These are phyloP conservation scores for Macroventuria anomochaeta DNA, from an alignment of 2,329 filamentous ascomycete genomes.

Conservation along the genomic window DNA sequence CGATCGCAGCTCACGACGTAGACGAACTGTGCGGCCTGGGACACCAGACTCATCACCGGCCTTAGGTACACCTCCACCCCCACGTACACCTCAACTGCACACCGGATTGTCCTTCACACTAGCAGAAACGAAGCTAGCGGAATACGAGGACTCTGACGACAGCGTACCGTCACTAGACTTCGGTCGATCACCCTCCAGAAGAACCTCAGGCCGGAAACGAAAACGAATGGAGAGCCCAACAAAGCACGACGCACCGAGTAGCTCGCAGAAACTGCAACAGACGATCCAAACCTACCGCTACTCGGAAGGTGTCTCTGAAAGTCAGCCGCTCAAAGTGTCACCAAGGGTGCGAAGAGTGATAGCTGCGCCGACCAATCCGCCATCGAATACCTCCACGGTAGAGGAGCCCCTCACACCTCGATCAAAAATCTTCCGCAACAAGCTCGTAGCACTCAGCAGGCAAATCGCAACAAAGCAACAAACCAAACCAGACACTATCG, in stretches of 20 bases:
- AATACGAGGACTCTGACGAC: slow-evolving; percentile 13
- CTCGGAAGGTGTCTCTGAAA: background rate
- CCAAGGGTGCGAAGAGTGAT: background rate
- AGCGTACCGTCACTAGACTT: slow-evolving; percentile 30
- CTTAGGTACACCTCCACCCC: slow-evolving; percentile 27
- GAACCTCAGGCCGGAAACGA: slow-evolving; percentile 31
- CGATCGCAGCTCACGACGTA: background rate
- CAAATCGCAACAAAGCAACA: slow-evolving; percentile 27
- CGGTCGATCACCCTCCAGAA: slow-evolving; percentile 10
- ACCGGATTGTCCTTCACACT: slow-evolving; percentile 30
- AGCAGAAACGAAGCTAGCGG: slow-evolving; percentile 30
- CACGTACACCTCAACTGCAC: slow-evolving; percentile 19
- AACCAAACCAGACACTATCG: slow-evolving; percentile 15
- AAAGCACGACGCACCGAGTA: background rate
- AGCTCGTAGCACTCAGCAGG: slow-evolving; percentile 41
- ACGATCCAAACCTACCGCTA: background rate
- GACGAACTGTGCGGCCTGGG: background rate
- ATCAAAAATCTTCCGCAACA: slow-evolving; percentile 31
- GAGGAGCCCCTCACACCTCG: background rate
- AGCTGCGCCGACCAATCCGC: background rate
- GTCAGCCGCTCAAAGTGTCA: background rate
- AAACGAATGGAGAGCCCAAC: slow-evolving; percentile 30
- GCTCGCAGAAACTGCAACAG: background rate
- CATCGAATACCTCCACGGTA: background rate
- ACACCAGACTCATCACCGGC: slow-evolving; percentile 31